Evolutionary conservation across 495 filamentous ascomycete species (phyloP).

Genomic region (Gamarada debralockiae): DNA sequence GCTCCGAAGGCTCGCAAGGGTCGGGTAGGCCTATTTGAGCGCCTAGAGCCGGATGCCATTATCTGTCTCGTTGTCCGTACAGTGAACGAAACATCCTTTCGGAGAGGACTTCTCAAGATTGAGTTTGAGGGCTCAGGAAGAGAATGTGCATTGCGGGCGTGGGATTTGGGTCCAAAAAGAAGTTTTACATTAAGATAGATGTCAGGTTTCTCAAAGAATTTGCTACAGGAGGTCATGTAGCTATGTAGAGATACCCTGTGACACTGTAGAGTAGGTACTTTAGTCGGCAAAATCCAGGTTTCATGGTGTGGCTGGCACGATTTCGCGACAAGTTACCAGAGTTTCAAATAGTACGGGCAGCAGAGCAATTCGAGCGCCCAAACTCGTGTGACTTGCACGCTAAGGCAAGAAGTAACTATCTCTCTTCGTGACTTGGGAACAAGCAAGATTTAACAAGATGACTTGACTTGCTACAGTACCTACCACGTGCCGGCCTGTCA

Average conservation of each 20-base stretch:
- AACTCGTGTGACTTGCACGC: too few species aligned
- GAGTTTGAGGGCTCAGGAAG: slow-evolving; percentile 10
- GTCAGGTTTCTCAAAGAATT: slow-evolving; percentile 4
- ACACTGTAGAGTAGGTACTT: not conserved
- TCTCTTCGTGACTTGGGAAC: too few species aligned
- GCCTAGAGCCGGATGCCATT: slow-evolving; percentile 17
- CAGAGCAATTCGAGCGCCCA: too few species aligned
- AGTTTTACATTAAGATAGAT: slow-evolving; percentile 13
- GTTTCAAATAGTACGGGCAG: too few species aligned
- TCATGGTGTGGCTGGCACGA: too few species aligned
- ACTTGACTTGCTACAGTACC: too few species aligned
- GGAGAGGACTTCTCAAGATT: slow-evolving; percentile 18
- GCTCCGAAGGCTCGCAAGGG: slow-evolving; percentile 8
- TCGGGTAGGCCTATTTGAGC: slow-evolving; percentile 19
- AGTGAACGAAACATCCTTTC: slow-evolving; percentile 10
- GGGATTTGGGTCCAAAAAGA: slow-evolving; percentile 16
- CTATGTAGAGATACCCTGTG: not conserved
- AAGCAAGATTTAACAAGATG: too few species aligned
- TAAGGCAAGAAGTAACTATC: too few species aligned
- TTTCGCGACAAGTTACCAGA: too few species aligned
- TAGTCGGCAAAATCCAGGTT: not conserved
- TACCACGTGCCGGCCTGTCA: too few species aligned
- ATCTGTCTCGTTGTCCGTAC: slow-evolving; percentile 19
- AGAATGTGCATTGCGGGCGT: slow-evolving; percentile 12
- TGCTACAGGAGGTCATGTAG: not conserved